A percentile compares a stretch with the other conserved stretches of the same genome.
Conservation (phyloP, 768 basidiomycete genomes). For the Lactarius vividus region DNA sequence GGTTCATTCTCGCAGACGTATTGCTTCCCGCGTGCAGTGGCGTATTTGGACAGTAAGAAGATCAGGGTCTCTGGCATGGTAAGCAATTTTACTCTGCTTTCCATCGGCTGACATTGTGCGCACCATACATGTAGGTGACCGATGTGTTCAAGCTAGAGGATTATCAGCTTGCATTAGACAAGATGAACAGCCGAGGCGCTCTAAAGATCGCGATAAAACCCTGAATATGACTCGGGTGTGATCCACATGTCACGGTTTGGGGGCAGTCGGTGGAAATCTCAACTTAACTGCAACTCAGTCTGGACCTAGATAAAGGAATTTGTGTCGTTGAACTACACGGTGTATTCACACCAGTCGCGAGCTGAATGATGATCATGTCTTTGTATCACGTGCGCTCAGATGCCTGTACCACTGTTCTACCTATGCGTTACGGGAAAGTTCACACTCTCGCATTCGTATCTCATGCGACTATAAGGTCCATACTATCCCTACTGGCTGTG, state of each 20-base stretch:
- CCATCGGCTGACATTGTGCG: slow-evolving; percentile 1
- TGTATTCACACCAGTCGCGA: not conserved
- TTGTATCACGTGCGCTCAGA: not conserved
- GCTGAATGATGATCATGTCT: not conserved
- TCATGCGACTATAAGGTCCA: too few species aligned
- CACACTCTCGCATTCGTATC: too few species aligned
- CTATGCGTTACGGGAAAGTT: too few species aligned
- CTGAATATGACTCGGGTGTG: slow-evolving; percentile 23
- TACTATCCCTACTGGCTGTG: too few species aligned
- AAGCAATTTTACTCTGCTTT: slow-evolving; percentile 24
- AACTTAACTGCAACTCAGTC: not conserved
- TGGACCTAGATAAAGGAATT: not conserved
- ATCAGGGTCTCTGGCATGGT: slow-evolving; percentile 82
- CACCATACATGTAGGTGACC: slow-evolving; percentile 41
- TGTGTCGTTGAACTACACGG: not conserved
- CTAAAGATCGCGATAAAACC: slow-evolving; percentile 53
- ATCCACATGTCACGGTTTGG: not conserved
- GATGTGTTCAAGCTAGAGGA: slow-evolving; percentile 56
- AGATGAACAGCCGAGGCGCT: slow-evolving; percentile 57
- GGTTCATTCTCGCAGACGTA: slow-evolving; percentile 87
- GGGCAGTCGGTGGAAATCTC: not conserved
- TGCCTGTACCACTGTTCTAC: too few species aligned
- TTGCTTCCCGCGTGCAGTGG: slow-evolving; percentile 90
- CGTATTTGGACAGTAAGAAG: slow-evolving; percentile 85
- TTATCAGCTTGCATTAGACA: slow-evolving; percentile 63